Evolutionary conservation across 495 filamentous ascomycete genomes (phyloP), one percentile per base, ranked within the genome.

Genomic region (Aspergillus heteromorphus): DNA sequence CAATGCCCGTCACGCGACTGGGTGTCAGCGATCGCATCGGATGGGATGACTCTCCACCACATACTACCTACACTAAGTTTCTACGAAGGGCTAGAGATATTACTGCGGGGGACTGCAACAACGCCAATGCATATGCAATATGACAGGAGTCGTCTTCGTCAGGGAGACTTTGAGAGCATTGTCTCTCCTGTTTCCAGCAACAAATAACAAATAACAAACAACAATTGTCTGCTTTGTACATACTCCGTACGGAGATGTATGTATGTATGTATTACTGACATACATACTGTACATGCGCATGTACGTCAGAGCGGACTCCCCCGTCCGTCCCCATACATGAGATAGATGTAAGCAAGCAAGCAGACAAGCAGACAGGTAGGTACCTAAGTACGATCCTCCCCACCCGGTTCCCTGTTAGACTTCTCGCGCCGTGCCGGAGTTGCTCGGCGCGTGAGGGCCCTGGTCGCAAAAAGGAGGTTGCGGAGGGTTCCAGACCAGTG

Each of bases 401-500:
- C 40, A 41, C 40, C n/a, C 8, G 11, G 1, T 7, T 41, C 18
- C 40, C n/a, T 41, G 29, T n/a, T 21, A 19, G 48, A 6, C 8
- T 18, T 30, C 20, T 34, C 14, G 48, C 16, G 29, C 34, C 49
- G 34, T 25, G 20, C 13, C 45, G 45, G 51, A 29, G n/a, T 40
- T 49, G 13, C 38, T 49, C 56, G 38, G 51, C 10, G 36, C 31
- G 30, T n/a, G n/a, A 21, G 36, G 29, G 29, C 30, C 14, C 30
- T 34, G 30, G 14, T 34, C 30, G 14, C 30, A 48, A 40, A 45
- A 47, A 14, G 29, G 50, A 53, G 48, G 51, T 42, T 50, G 51
- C 36, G 42, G 42, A 27, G 31, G 38, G 49, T 53, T 62, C 60
- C 56, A 62, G 60, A 48, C 54, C 53, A 25, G 45, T 55, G 49